A percentile compares a stretch with the other conserved stretches of the same genome.
phyloP scores from a whole-genome alignment of 192 early-diverging fungal species.

The Gryganskiella cystojenkinii region DNA sequence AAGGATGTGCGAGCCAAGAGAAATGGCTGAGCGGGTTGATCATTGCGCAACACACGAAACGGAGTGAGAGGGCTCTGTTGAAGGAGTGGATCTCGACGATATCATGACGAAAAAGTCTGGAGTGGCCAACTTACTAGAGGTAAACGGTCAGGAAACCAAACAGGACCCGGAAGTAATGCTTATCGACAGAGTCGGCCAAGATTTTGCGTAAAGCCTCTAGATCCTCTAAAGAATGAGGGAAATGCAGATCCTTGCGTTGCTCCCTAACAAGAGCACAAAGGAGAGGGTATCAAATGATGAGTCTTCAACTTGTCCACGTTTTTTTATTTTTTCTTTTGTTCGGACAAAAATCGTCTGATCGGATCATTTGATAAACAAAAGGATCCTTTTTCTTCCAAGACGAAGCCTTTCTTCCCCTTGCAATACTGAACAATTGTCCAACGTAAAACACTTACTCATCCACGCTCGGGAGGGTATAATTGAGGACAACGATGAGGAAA shows the following conservation, averaged over 20 bases:
- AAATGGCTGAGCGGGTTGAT: no score
- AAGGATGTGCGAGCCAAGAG: no score
- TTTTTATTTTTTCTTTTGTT: neutral
- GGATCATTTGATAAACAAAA: neutral
- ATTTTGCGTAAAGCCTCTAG: conserved; percentile 59
- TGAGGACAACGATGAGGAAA: conserved; percentile 26
- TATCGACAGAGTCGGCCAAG: conserved; percentile 59
- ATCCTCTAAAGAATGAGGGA: conserved; percentile 64
- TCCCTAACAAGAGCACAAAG: conserved; percentile 40
- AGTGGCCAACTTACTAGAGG: conserved; percentile 61
- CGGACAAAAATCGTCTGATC: neutral
- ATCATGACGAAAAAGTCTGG: neutral
- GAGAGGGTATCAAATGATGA: no score
- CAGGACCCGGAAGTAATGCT: conserved; percentile 62
- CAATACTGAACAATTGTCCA: no score
- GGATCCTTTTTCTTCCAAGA: no score
- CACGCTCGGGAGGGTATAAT: conserved; percentile 46
- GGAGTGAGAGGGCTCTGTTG: neutral
- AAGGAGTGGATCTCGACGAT: neutral
- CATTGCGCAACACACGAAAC: no score
- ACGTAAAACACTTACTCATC: no score
- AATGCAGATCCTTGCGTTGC: conserved; percentile 55
- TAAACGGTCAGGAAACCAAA: conserved; percentile 58
- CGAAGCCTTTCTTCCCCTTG: no score
- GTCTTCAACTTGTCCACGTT: no score